Base-by-base conservation (phyloP, 169 alveolate genomes). In the Eimeria brunetti region DNA sequence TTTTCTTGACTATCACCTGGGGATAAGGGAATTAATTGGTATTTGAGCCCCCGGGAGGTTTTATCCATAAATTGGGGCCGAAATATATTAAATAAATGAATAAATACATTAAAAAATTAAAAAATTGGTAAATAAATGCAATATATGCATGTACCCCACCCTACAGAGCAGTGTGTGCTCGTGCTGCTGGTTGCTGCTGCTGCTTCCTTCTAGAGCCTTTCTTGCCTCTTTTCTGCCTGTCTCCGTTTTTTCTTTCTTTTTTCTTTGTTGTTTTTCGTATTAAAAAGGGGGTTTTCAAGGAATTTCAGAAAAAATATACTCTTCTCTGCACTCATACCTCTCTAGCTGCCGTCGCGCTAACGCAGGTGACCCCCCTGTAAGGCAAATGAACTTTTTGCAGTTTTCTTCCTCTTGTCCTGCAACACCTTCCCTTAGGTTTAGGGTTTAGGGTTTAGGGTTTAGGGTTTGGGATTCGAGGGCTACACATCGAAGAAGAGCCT, bases 331-430 rank as follows among this genome's bases (percentile, higher is more conserved):
- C 60, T 16, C 20, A 27, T 30, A 0, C 51, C 1, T 69, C 36
- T n/a, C n/a, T 9, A 9, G 46, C 49, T 49, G 46, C n/a, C 30
- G n/a, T 16, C 46, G 46, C 76, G 71, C 76, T 41, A 11, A 46
- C 20, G 8, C 51, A 36, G 80, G 80, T 69, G 80, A 69, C 80
- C 80, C 30, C 80, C 46, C 46, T 18, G 27, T 30, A 69, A n/a
- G 9, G 76, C 80, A 11, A 69, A 69, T 69, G 80, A 69, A 69
- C 80, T 69, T 33, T 69, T 69, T 36, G n/a, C 80, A 33, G n/a
- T 6, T 69, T 69, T 69, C 51, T 69, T 24, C 80, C 36, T 36
- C n/a, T 64, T 24, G 41, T 14, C 41, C 36, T 69, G 46, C 24
- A 69, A 69, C 46, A 41, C 46, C 46, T 41, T 41, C 46, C 46